These are phyloP conservation scores for Penicillium sclerotiorum DNA, from an alignment of 2,329 filamentous ascomycete genomes.

Conservation along the genomic window DNA sequence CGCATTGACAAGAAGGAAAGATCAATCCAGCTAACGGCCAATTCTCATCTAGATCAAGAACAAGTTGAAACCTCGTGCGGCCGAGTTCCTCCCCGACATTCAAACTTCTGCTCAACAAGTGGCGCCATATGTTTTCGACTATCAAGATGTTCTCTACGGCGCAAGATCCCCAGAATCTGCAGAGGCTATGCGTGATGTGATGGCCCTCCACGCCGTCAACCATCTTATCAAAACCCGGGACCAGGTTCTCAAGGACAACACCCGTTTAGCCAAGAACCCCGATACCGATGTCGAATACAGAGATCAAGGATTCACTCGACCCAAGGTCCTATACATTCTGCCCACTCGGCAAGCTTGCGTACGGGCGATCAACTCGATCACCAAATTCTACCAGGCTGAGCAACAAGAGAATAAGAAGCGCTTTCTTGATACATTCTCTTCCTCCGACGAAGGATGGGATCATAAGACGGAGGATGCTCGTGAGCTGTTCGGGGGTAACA, in stretches of 20 bases:
- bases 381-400: conserved; percentile 74
- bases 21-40: not conserved
- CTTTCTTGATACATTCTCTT: conserved; percentile 80
- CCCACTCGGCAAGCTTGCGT: conserved; percentile 87
- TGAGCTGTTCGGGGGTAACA: conserved; percentile 89
- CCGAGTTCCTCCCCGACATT: conserved; percentile 60
- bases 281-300: conserved; percentile 72
- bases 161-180: conserved; percentile 71
- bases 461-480: conserved; percentile 84
- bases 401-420: conserved; percentile 95
- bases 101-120: conserved; percentile 65
- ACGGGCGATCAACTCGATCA: conserved; percentile 75
- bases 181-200: conserved; percentile 67
- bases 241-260: conserved; percentile 88
- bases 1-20: no score
- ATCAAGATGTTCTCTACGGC: conserved; percentile 78
- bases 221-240: conserved; percentile 94
- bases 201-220: conserved; percentile 83
- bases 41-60: conserved; percentile 65
- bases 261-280: conserved; percentile 69
- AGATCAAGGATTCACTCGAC: conserved; percentile 93
- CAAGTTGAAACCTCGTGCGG: conserved; percentile 62
- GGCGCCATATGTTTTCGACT: conserved; percentile 74
- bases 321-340: conserved; percentile 87
- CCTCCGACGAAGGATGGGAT: conserved; percentile 67